Conservation (phyloP, 106 monocot genomes). For the Dendrobium catenatum region DNA sequence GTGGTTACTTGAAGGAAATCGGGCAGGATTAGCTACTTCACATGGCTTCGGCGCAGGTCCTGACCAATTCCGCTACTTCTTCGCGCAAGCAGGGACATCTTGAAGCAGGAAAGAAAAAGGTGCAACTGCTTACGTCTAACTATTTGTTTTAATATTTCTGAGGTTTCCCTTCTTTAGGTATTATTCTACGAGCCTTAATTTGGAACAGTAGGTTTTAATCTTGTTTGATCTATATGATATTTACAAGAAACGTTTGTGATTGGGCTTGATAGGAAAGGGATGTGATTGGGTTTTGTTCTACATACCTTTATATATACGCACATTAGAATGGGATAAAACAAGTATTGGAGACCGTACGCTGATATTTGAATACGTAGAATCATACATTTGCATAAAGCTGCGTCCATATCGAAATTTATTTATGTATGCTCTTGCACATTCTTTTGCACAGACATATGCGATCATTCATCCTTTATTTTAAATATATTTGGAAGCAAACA, state of each 20-base stretch:
- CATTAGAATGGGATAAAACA: neutral
- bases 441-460: neutral
- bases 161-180: neutral
- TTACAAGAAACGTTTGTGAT: neutral
- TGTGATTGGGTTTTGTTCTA: neutral
- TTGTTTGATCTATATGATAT: neutral
- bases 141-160: neutral
- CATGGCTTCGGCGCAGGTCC: conserved; percentile 17
- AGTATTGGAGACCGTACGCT: neutral
- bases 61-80: conserved; percentile 4
- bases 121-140: conserved; percentile 1
- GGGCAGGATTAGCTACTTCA: neutral
- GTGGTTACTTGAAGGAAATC: neutral
- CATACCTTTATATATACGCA: neutral
- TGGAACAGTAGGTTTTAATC: neutral
- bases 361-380: neutral
- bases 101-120: conserved; percentile 27
- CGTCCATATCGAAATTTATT: neutral
- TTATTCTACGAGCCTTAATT: neutral
- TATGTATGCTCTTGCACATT: neutral
- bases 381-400: neutral
- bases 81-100: conserved; percentile 23
- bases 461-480: too few species aligned
- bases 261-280: neutral
- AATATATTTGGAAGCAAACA: too few species aligned